Evolutionary conservation across 345 rosid genomes (phyloP).

Genomic region (Trapa incisa): DNA sequence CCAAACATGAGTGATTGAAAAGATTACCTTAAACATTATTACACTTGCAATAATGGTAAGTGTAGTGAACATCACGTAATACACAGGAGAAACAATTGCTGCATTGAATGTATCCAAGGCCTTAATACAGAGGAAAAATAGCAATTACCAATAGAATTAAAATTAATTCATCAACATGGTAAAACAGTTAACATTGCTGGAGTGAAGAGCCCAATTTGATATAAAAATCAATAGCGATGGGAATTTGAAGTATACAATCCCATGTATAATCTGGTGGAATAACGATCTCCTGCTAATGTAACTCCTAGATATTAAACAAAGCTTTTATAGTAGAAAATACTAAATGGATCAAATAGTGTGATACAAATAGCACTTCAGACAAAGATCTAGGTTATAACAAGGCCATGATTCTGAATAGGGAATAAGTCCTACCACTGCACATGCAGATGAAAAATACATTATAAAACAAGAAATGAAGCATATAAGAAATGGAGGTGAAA

Average conservation of each 20-base stretch:
- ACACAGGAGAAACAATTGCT: constrained; percentile 81
- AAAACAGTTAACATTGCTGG: not conserved
- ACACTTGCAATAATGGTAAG: constrained; percentile 73
- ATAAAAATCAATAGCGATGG: not conserved
- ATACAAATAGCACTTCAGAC: not conserved
- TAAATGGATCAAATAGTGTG: not conserved
- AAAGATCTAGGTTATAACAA: not conserved
- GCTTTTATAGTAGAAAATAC: not conserved
- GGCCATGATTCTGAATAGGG: not conserved
- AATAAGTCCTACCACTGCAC: not conserved
- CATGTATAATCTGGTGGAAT: not conserved
- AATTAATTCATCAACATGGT: not conserved
- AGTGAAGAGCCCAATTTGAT: not conserved
- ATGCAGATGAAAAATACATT: not conserved
- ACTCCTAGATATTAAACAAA: not conserved
- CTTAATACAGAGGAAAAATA: constrained; percentile 18
- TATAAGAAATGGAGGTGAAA: not conserved
- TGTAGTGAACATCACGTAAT: constrained; percentile 87
- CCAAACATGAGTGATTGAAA: not conserved
- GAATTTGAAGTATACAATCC: not conserved
- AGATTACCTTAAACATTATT: constrained; percentile 73
- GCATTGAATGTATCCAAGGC: constrained; percentile 81
- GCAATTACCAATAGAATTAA: not conserved
- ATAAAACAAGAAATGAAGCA: not conserved
- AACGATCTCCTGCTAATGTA: not conserved